Base-by-base conservation (phyloP, 1,284 basidiomycete species). In the Trametes sp. region DNA sequence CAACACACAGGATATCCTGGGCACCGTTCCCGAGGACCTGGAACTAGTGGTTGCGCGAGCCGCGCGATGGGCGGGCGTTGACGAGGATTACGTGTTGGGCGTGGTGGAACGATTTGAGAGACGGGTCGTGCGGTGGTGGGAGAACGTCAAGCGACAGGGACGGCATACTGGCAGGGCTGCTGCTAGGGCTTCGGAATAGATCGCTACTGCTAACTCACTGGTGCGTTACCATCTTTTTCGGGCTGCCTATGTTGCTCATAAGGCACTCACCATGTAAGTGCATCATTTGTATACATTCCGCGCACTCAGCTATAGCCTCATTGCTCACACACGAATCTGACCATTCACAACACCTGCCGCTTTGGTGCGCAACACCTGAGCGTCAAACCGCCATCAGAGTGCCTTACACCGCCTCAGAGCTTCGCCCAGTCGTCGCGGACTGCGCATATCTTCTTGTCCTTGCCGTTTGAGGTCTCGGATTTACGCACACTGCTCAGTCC, bases 61-160 rank as follows among this genome's bases (percentile, higher is more conserved):
- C 0, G 84, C 82, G 9, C 59, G 68, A 42, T 87, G 86, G 81
- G 74, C 80, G 6, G 87, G 89, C 1, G 80, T 89, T 3, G 74
- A 75, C 1, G 76, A 75, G 21, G 82, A 84, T 36, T 79, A 83
- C 66, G 51, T 93, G 52, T 73, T 77, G 4, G 75, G 72, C 24
- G 81, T 89, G 26, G 77, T 90, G 24, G 87, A 87, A 72, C 75
- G 76, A 57, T 88, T 84, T 62, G 90, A 93, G 75, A 77, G 84
- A 58, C 78, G 89, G 52, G 62, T 92, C 33, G 68, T 78, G 65
- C 76, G 81, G 60, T 84, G 85, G 82, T 81, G 81, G 81, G 74
- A 77, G 49, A 67, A 60, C 19, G 64, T 65, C 50, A 66, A 63
- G 62, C 64, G 70, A 54, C 68, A 65, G 49, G 65, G 68, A 62